These are phyloP conservation scores for Blumeriella jaapii DNA, from an alignment of 2,329 filamentous ascomycete species.

Conservation along the genomic window DNA sequence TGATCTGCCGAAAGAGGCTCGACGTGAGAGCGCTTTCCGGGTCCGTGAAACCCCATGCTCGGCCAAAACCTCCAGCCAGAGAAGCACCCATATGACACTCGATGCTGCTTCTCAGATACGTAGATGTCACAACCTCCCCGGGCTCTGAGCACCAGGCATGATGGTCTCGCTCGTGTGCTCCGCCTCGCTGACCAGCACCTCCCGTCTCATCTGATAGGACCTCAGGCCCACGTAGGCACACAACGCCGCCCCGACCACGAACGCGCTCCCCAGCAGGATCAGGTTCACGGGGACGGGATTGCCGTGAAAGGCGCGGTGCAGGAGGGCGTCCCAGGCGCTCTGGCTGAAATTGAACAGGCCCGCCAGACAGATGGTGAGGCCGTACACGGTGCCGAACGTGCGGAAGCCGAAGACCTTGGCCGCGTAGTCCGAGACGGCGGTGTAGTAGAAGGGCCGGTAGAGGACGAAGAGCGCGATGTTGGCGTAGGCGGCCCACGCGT, in stretches of 20 bases:
- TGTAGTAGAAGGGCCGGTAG: conserved; percentile 85
- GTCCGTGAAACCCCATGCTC: conserved; percentile 9
- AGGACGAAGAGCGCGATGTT: conserved; percentile 73
- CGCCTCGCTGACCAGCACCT: conserved; percentile 32
- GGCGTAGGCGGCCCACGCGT: conserved; percentile 59
- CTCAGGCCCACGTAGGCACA: conserved; percentile 49
- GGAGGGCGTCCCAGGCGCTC: conserved; percentile 65
- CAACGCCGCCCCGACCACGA: conserved; percentile 52
- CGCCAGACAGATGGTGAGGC: conserved; percentile 75
- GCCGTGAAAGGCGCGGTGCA: conserved; percentile 58
- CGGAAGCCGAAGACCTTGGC: conserved; percentile 88
- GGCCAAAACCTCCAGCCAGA: not conserved
- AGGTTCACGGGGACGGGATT: conserved; percentile 71
- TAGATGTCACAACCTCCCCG: conserved; percentile 15
- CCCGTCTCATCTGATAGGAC: conserved; percentile 29
- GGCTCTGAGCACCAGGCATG: conserved; percentile 23
- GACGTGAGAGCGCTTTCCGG: too few relatives aligned
- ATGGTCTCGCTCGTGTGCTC: conserved; percentile 30
- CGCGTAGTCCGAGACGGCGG: conserved; percentile 76
- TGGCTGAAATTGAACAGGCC: conserved; percentile 79
- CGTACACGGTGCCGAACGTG: conserved; percentile 91
- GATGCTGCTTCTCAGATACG: not conserved
- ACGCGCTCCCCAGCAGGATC: conserved; percentile 48
- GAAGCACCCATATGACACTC: not conserved
- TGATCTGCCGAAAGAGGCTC: too few relatives aligned